phyloP scores from a whole-genome alignment of 1,284 basidiomycete genomes.

The Sporisorium sorghi region DNA sequence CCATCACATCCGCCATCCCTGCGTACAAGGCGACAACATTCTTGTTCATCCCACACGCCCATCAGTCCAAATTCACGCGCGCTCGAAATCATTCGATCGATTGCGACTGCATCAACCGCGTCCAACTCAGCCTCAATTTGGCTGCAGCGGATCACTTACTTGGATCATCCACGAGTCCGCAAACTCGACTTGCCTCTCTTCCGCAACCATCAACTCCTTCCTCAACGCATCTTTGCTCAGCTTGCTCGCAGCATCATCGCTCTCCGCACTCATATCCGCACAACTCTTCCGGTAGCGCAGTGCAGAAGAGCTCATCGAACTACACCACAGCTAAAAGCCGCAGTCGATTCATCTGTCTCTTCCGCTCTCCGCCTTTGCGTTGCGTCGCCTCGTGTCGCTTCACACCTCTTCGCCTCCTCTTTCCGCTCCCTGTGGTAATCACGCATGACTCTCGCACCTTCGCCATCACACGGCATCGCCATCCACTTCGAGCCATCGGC shows the following conservation, averaged over 20 bases:
- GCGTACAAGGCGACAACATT: background rate
- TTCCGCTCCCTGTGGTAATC: background rate
- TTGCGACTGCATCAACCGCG: too few relatives aligned
- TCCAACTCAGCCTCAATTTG: background rate
- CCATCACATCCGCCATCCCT: background rate
- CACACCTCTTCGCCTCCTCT: background rate
- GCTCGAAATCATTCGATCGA: too few relatives aligned
- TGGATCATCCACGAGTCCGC: too few relatives aligned
- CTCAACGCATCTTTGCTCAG: too few relatives aligned
- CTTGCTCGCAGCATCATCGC: too few relatives aligned
- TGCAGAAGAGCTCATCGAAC: background rate
- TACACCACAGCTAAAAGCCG: too few relatives aligned
- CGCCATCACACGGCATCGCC: background rate
- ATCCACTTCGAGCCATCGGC: background rate
- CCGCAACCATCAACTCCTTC: slow-evolving; percentile 1
- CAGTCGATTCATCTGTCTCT: background rate
- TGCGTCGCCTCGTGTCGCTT: background rate
- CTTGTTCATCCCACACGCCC: background rate
- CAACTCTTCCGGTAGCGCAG: background rate
- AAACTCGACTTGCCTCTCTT: background rate
- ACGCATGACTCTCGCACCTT: background rate
- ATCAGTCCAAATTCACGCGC: too few relatives aligned
- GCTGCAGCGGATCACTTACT: background rate
- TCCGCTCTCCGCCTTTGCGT: background rate
- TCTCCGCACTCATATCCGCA: background rate